A percentile compares a stretch with the other conserved stretches of the same genome.
Conservation (phyloP, 23 red algal genomes). For the Gracilaria domingensis region DNA sequence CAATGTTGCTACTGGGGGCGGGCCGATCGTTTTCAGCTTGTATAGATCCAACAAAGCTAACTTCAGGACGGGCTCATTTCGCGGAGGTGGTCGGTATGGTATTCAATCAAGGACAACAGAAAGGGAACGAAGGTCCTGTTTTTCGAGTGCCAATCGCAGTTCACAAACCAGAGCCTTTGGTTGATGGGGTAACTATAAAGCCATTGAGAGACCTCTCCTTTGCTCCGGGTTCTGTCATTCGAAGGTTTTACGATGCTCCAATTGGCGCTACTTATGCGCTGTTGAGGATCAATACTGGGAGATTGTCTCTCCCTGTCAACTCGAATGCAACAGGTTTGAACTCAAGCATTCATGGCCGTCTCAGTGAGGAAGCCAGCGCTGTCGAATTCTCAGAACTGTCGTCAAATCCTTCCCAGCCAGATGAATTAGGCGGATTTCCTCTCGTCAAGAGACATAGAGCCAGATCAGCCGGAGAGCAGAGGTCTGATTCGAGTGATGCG, state of each 20-base stretch:
- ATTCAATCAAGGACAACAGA: neutral
- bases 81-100: conserved; percentile 67
- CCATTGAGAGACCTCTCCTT: conserved; percentile 65
- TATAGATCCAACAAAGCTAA: conserved; percentile 70
- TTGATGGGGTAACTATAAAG: conserved; percentile 52
- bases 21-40: conserved; percentile 65
- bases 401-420: conserved; percentile 1
- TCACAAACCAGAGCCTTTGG: conserved; percentile 74
- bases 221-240: conserved; percentile 65
- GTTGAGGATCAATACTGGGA: conserved; percentile 46
- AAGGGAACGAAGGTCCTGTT: conserved; percentile 36
- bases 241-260: conserved; percentile 74
- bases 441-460: conserved; percentile 13
- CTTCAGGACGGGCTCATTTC: conserved; percentile 65
- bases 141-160: conserved; percentile 81
- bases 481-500: neutral
- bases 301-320: neutral
- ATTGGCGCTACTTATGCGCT: conserved; percentile 66
- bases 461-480: neutral
- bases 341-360: conserved; percentile 11
- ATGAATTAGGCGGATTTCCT: conserved; percentile 17
- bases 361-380: conserved; percentile 13
- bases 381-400: conserved; percentile 31
- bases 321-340: neutral
- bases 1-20: conserved; percentile 54